Evolutionary conservation across 495 filamentous ascomycete species (phyloP).

Genomic region (Hypoxylon rickii): DNA sequence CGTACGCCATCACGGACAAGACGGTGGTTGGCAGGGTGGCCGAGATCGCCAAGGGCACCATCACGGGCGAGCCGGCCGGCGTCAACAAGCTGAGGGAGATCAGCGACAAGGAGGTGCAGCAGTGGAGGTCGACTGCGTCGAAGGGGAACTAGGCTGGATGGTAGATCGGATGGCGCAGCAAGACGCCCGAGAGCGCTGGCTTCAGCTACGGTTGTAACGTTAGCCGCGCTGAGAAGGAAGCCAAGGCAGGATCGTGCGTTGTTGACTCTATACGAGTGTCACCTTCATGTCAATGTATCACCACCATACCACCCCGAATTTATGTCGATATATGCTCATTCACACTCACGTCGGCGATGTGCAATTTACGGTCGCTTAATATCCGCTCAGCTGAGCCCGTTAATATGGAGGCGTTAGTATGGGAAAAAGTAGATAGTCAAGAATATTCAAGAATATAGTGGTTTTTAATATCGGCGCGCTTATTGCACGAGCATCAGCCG

Average conservation of each 20-base stretch:
- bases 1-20: constrained; percentile 61
- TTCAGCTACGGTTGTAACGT: constrained; percentile 2
- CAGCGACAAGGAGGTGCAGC: constrained; percentile 66
- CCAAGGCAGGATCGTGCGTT: too few species aligned
- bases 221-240: not conserved
- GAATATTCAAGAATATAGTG: constrained; percentile 2
- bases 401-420: not conserved
- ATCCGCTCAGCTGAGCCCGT: not conserved
- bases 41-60: constrained; percentile 75
- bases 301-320: too few species aligned
- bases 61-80: constrained; percentile 70
- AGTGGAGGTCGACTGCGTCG: constrained; percentile 49
- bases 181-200: not conserved
- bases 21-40: constrained; percentile 62
- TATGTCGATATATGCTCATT: not conserved
- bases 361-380: not conserved
- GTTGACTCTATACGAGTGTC: too few species aligned
- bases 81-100: constrained; percentile 84
- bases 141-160: constrained; percentile 1
- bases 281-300: too few species aligned
- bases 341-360: not conserved
- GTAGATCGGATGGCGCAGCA: too few species aligned
- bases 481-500: constrained; percentile 1
- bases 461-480: not conserved
- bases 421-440: not conserved